Base-by-base conservation (phyloP, 352 stramenopile genomes). In the Pythium aquatile region DNA sequence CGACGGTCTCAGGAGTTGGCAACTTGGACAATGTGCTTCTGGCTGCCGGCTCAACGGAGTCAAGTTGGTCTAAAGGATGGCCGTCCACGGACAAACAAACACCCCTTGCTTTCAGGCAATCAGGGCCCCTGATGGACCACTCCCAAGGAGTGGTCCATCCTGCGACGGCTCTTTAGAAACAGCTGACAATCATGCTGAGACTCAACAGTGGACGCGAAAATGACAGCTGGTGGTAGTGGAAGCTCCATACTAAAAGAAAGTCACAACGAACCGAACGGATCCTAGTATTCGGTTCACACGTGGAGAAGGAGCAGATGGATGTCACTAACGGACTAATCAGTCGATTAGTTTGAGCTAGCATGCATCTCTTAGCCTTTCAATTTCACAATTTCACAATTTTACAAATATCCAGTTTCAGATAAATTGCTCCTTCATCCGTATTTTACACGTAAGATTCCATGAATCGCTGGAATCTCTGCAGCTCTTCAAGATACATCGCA, bases 401-500 rank as follows among this genome's bases (percentile, higher is more conserved):
- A 10, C 2, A 32, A 55, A 55, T 24, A 52, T 52, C 46, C 46
- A 52, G 46, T 40, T 20, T 11, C 48, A 48, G 20, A 20, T 47
- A 48, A 33, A 47, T 29, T 24, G 20, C 20, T 32, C 35, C 35
- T 2, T n/a, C 7, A 58, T 5, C 5, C 51, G 39, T 61, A 54
- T 61, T 55, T 46, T 53, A 54, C 49, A 24, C 30, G 52, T 47
- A 64, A 42, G 48, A 35, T 42, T 32, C 13, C 17, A 3, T 17
- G 28, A 17, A 40, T 42, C 42, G 20, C 49, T 16, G 8, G 32
- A 35, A 42, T 24, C 37, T 13, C 28, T 40, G 35, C 54, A 61
- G 26, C 62, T 29, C 54, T 68, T 68, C 54, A 68, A 68, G 62
- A 68, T 68, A 51, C 61, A 55, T 26, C 44, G 44, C 35, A 42